These are phyloP conservation scores for Xylariales sp. DNA, from an alignment of 2,329 filamentous ascomycete species.

Conservation along the genomic window DNA sequence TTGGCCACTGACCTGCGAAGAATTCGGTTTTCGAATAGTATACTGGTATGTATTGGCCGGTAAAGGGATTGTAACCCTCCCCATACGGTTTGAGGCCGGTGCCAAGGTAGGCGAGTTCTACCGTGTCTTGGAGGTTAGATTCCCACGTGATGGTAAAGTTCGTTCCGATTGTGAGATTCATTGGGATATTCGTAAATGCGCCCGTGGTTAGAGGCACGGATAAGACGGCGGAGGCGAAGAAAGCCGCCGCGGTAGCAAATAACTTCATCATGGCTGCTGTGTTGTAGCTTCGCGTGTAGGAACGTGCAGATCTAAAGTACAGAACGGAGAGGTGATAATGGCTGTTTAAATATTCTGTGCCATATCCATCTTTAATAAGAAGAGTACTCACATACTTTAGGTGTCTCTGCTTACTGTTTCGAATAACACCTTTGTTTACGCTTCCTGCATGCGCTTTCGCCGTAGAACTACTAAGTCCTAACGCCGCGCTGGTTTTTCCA, in stretches of 20 bases:
- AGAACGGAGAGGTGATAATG: slow-evolving; percentile 29
- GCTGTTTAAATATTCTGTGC: slow-evolving; percentile 28
- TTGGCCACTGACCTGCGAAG: slow-evolving; percentile 27
- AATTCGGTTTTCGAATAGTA: slow-evolving; percentile 28
- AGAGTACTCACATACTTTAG: slow-evolving; percentile 27
- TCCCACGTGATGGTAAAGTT: slow-evolving; percentile 33
- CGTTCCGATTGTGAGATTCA: slow-evolving; percentile 31
- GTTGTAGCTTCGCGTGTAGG: slow-evolving; percentile 28
- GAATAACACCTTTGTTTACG: too few relatives aligned
- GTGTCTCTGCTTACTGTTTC: slow-evolving; percentile 20
- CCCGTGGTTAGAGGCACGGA: slow-evolving; percentile 27
- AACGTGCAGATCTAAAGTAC: slow-evolving; percentile 27
- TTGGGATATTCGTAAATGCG: slow-evolving; percentile 30
- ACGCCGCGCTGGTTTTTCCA: too few relatives aligned
- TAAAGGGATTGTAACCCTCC: slow-evolving; percentile 25
- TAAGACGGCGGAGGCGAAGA: slow-evolving; percentile 31
- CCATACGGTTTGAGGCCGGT: slow-evolving; percentile 31
- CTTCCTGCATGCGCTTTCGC: too few relatives aligned
- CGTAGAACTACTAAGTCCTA: too few relatives aligned
- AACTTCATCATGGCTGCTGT: slow-evolving; percentile 32
- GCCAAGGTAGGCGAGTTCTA: slow-evolving; percentile 27
- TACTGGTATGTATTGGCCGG: slow-evolving; percentile 21
- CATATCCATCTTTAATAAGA: slow-evolving; percentile 28
- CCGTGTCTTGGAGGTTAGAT: slow-evolving; percentile 29
- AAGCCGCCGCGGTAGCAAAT: slow-evolving; percentile 30